Conservation (phyloP, 2,329 filamentous ascomycete genomes). For the Nemania diffusa region DNA sequence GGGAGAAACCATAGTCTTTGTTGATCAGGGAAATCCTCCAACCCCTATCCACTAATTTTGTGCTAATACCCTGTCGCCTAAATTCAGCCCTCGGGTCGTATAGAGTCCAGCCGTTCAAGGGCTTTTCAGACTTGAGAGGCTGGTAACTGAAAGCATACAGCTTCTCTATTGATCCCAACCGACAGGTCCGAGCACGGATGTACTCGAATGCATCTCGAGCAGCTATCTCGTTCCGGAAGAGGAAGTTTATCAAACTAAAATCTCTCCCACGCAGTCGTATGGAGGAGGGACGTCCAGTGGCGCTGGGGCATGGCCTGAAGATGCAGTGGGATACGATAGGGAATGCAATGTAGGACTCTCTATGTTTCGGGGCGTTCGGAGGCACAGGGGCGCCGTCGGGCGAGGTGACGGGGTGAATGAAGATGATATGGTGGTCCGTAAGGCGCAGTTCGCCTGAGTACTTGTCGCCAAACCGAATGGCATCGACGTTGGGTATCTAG, state of each 20-base stretch:
- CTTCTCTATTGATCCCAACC: conserved; percentile 83
- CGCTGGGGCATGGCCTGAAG: conserved; percentile 76
- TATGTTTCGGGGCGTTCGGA: conserved; percentile 47
- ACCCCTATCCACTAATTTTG: conserved; percentile 78
- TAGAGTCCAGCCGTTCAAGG: conserved; percentile 81
- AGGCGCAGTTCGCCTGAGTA: conserved; percentile 68
- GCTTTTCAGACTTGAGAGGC: conserved; percentile 76
- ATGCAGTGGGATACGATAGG: conserved; percentile 87
- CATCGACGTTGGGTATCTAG: conserved; percentile 70
- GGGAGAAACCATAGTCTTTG: conserved; percentile 86
- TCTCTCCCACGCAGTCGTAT: conserved; percentile 91
- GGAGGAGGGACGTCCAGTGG: conserved; percentile 77
- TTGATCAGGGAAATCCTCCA: conserved; percentile 96
- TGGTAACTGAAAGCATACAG: conserved; percentile 91
- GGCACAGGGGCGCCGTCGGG: conserved; percentile 39
- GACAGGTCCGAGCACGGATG: conserved; percentile 83
- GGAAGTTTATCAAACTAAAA: conserved; percentile 93
- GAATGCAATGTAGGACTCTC: conserved; percentile 93
- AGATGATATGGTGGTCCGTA: conserved; percentile 69
- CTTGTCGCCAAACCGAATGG: conserved; percentile 67
- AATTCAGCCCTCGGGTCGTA: conserved; percentile 91
- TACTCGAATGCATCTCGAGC: conserved; percentile 90
- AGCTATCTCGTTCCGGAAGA: conserved; percentile 77
- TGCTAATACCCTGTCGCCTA: conserved; percentile 84
- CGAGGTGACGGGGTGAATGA: conserved; percentile 42